Percentiles rank a stretch among this genome's conserved stretches.
phyloP scores from a whole-genome alignment of 805 yeast genomes.

The Pichia nakasei region DNA sequence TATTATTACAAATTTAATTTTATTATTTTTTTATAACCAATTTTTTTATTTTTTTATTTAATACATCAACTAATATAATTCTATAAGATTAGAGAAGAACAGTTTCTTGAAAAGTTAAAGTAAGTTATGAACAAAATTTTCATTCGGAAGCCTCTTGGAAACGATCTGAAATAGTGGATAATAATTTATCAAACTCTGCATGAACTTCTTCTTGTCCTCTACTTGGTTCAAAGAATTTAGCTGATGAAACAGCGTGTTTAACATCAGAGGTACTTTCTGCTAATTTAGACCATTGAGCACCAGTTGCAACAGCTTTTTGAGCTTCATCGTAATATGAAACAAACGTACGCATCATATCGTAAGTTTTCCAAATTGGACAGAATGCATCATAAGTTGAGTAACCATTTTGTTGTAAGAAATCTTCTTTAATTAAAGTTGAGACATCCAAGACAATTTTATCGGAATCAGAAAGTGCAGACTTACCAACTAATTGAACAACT shows the following conservation, averaged over 20 bases:
- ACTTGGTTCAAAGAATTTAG: slow-evolving; percentile 94
- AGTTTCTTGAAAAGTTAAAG: not conserved
- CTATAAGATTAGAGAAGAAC: not conserved
- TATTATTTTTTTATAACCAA: not conserved
- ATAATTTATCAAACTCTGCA: slow-evolving; percentile 68
- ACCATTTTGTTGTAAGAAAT: slow-evolving; percentile 98
- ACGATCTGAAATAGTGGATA: slow-evolving; percentile 71
- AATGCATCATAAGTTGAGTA: slow-evolving; percentile 96
- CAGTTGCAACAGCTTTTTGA: slow-evolving; percentile 89
- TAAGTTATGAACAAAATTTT: slow-evolving; percentile 2
- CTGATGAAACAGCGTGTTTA: slow-evolving; percentile 86
- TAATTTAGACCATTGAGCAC: slow-evolving; percentile 91
- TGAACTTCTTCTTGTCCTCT: slow-evolving; percentile 75
- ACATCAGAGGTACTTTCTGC: slow-evolving; percentile 84
- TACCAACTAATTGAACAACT: slow-evolving; percentile 98
- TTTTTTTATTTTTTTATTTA: not conserved
- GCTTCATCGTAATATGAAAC: slow-evolving; percentile 92
- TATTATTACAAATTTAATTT: too few relatives aligned
- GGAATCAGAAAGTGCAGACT: slow-evolving; percentile 91
- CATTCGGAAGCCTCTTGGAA: slow-evolving; percentile 94
- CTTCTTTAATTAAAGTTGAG: slow-evolving; percentile 86
- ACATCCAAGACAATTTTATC: slow-evolving; percentile 97
- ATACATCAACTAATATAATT: not conserved
- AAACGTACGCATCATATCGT: slow-evolving; percentile 95
- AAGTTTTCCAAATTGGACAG: slow-evolving; percentile 99